A percentile compares a stretch with the other conserved stretches of the same genome.
Evolutionary conservation across 2,329 filamentous ascomycete genomes (phyloP).

Genomic region (Septoria linicola): DNA sequence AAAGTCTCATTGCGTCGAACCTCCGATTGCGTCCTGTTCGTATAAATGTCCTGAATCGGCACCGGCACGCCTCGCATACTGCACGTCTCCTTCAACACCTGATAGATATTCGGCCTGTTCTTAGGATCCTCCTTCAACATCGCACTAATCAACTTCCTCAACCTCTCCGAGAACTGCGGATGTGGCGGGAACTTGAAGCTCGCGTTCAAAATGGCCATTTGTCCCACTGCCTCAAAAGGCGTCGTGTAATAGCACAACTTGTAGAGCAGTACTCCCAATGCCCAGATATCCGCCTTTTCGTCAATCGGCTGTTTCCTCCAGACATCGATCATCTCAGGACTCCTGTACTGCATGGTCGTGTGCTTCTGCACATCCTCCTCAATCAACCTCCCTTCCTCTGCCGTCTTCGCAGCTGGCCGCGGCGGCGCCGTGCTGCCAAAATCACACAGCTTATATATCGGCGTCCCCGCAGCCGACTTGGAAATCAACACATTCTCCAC

Average conservation of each 20-base stretch:
- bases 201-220: slow-evolving; percentile 94
- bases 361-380: slow-evolving; percentile 97
- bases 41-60: slow-evolving; percentile 75
- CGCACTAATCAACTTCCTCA: slow-evolving; percentile 86
- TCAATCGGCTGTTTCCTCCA: slow-evolving; percentile 95
- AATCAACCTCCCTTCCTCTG: slow-evolving; percentile 84
- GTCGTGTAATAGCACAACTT: slow-evolving; percentile 99
- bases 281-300: slow-evolving; percentile 99
- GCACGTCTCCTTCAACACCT: slow-evolving; percentile 83
- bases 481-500: slow-evolving; percentile 97
- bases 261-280: slow-evolving; percentile 88
- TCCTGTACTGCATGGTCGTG: slow-evolving; percentile 94
- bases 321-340: slow-evolving; percentile 98
- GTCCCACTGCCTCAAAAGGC: slow-evolving; percentile 95
- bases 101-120: slow-evolving; percentile 85
- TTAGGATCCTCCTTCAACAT: slow-evolving; percentile 87
- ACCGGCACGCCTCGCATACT: slow-evolving; percentile 80
- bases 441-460: slow-evolving; percentile 93
- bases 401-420: slow-evolving; percentile 77
- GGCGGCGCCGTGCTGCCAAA: slow-evolving; percentile 90
- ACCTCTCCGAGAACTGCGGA: slow-evolving; percentile 81
- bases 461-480: slow-evolving; percentile 55
- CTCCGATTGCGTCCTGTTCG: slow-evolving; percentile 62
- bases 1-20: slow-evolving; percentile 59
- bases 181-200: slow-evolving; percentile 89